Conservation (phyloP, 345 rosid genomes). For the Heritiera fomes region DNA sequence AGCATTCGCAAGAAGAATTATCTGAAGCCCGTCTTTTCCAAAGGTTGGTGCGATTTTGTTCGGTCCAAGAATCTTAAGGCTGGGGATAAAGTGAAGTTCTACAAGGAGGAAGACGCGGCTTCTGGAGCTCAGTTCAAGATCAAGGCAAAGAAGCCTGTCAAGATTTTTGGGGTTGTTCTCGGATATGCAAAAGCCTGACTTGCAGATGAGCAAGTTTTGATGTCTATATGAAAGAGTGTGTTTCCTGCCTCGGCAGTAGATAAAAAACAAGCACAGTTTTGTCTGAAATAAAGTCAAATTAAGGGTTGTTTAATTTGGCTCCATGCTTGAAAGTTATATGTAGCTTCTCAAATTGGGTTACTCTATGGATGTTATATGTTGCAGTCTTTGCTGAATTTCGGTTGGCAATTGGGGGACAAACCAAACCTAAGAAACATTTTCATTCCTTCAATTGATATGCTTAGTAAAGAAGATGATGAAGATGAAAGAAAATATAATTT, state of each 20-base stretch:
- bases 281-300: background rate
- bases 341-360: background rate
- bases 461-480: too few relatives aligned
- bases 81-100: too few relatives aligned
- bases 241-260: background rate
- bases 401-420: too few relatives aligned
- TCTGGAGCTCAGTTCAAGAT: constrained; percentile 12
- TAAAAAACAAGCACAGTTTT: background rate
- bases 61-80: background rate
- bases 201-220: background rate
- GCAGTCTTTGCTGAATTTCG: background rate
- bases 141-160: constrained; percentile 10
- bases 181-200: background rate
- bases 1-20: background rate
- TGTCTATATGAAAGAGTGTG: background rate
- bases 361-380: background rate
- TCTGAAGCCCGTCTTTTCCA: background rate
- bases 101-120: background rate
- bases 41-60: constrained; percentile 5
- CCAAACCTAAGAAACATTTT: too few relatives aligned
- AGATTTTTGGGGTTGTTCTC: constrained; percentile 16
- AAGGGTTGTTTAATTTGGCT: background rate
- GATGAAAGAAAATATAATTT: too few relatives aligned
- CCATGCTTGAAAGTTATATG: background rate
- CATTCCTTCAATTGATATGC: too few relatives aligned